Evolutionary conservation across 345 rosid species (phyloP), one percentile per base, ranked within the genome.

Genomic region (Citrus glauca): DNA sequence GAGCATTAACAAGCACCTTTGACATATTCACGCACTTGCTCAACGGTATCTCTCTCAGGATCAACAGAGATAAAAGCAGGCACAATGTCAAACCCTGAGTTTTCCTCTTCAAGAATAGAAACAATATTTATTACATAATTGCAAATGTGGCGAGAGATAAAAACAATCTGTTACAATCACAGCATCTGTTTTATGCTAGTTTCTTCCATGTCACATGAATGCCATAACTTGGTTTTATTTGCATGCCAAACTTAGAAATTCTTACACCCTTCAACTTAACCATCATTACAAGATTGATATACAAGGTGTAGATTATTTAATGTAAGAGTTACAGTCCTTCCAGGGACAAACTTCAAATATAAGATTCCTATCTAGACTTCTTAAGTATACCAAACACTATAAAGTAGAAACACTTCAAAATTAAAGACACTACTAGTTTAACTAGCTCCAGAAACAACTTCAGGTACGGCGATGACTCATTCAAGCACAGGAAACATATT

Each of bases 41-140:
- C 94, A 71, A 88, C 91, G 2, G 94, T 89, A 85, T 96, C 99
- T 86, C 98, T 89, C 90, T 92, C 98, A 40, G 99, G 99, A 83
- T 97, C 99, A 72, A 97, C 94, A 78, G 95, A 90, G 78, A 97
- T 91, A 83, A 94, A 97, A 55, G 94, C 84, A 63, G 98, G 97
- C 35, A 90, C 89, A 68, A 97, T 84, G 64, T 92, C 97, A 53
- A 90, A 69, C 68, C 98, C 95, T 0, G 87, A 84, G 35, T 91
- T 94, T 67, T 88, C 94, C 88, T 93, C 99, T 94, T 75, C 60
- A 74, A 67, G 80, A 65, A 81, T 66, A 73, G 56, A 59, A 76
- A 53, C 42, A 73, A 38, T 20, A 65, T 38, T 35, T 22, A 69
- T 63, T 32, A 73, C 22, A 68, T 48, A 55, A 28, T 20, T 48